These are phyloP conservation scores for Verticillium alfalfae DNA, from an alignment of 2,329 filamentous ascomycete genomes.

Conservation along the genomic window DNA sequence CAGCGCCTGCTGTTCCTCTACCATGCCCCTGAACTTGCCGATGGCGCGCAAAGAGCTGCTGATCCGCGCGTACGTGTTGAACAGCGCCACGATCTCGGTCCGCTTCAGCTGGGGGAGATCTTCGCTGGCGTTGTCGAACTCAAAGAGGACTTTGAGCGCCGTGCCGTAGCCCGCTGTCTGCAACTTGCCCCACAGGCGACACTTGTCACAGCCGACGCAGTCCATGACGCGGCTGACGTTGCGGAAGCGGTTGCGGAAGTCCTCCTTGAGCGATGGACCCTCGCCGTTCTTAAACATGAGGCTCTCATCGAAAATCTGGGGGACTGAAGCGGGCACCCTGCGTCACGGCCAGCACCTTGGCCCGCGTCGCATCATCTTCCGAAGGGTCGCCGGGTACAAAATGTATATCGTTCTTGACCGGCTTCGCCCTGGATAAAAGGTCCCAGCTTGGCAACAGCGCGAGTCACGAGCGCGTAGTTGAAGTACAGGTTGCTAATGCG, in stretches of 20 bases:
- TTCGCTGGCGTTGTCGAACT: constrained; percentile 68
- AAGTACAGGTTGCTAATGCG: constrained; percentile 97
- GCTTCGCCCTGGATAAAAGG: constrained; percentile 58
- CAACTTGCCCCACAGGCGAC: constrained; percentile 93
- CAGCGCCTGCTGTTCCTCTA: constrained; percentile 22
- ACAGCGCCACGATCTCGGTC: constrained; percentile 87
- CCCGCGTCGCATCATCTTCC: constrained; percentile 74
- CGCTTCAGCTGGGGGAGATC: constrained; percentile 69
- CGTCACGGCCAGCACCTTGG: constrained; percentile 74
- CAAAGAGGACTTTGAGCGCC: constrained; percentile 91
- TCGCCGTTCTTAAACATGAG: constrained; percentile 86
- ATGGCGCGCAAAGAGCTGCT: constrained; percentile 75
- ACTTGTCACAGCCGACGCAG: constrained; percentile 98
- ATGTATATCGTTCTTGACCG: constrained; percentile 61
- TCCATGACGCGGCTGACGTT: constrained; percentile 98
- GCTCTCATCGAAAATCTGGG: constrained; percentile 87
- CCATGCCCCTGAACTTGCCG: constrained; percentile 60
- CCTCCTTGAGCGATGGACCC: constrained; percentile 79
- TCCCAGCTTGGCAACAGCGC: constrained; percentile 84
- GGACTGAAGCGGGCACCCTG: constrained; percentile 60
- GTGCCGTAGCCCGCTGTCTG: constrained; percentile 94
- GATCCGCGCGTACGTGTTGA: constrained; percentile 89
- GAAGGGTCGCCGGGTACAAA: constrained; percentile 78
- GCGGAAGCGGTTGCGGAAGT: constrained; percentile 94
- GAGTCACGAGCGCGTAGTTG: constrained; percentile 93